Evolutionary conservation across 1,139 yeast species (phyloP).

Genomic region (Arxiozyma telluris): DNA sequence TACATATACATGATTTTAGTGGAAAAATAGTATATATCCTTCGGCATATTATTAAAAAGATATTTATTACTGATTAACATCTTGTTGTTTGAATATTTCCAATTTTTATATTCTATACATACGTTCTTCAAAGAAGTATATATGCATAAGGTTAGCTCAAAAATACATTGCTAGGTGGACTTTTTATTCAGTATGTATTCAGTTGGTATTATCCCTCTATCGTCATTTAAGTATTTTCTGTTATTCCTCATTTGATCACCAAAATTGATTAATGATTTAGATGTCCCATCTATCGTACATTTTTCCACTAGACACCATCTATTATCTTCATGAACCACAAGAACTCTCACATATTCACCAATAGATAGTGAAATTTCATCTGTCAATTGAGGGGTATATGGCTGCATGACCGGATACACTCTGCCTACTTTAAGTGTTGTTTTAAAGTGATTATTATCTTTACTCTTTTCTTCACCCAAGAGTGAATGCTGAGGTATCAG

Average conservation of each 20-base stretch:
- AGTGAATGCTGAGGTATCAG: not conserved
- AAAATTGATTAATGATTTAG: slow-evolving; percentile 2
- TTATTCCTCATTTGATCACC: slow-evolving; percentile 9
- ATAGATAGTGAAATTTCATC: slow-evolving; percentile 31
- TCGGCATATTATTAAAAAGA: not conserved
- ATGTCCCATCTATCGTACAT: slow-evolving; percentile 21
- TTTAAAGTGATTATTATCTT: not conserved
- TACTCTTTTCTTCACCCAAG: not conserved
- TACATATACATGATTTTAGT: too few species aligned
- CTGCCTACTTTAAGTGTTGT: not conserved
- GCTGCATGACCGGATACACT: slow-evolving; percentile 18
- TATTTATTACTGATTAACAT: not conserved
- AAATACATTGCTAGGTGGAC: not conserved
- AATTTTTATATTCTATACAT: too few species aligned
- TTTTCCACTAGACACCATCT: slow-evolving; percentile 38
- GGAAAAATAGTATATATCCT: not conserved
- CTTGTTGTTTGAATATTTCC: too few species aligned
- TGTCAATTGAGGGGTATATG: slow-evolving; percentile 28
- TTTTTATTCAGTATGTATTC: slow-evolving; percentile 21
- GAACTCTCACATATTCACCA: slow-evolving; percentile 31
- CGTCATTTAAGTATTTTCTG: slow-evolving; percentile 28
- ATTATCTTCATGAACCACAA: slow-evolving; percentile 37
- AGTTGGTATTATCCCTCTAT: slow-evolving; percentile 35
- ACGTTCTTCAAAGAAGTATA: not conserved
- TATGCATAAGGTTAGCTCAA: not conserved